phyloP scores from a whole-genome alignment of 306 rosid genomes.

The Acmispon strigosus region DNA sequence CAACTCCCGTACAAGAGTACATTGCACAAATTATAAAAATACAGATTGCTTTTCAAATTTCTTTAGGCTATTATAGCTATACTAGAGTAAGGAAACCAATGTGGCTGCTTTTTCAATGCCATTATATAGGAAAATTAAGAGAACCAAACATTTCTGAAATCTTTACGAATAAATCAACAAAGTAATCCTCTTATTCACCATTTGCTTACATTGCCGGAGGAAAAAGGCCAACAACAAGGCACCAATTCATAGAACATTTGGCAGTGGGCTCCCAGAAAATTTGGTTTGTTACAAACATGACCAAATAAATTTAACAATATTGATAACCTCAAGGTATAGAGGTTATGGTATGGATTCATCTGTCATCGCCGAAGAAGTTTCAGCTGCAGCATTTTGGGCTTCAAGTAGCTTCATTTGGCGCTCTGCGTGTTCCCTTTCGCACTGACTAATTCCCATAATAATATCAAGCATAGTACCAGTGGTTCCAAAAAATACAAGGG shows the following conservation, averaged over 20 bases:
- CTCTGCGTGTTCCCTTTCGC: conserved; percentile 92
- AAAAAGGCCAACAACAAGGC: not conserved
- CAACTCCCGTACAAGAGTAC: too few species aligned
- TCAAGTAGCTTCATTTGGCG: conserved; percentile 77
- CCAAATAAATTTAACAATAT: conserved; percentile 8
- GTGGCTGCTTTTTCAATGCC: not conserved
- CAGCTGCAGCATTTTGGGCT: conserved; percentile 47
- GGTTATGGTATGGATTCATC: conserved; percentile 33
- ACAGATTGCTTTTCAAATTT: too few species aligned
- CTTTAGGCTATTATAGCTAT: too few species aligned
- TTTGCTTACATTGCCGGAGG: not conserved
- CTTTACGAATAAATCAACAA: not conserved
- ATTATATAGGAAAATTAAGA: not conserved
- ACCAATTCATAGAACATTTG: not conserved
- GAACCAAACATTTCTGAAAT: not conserved
- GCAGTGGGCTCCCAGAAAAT: not conserved
- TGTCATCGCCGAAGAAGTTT: conserved; percentile 29
- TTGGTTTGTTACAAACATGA: conserved; percentile 7
- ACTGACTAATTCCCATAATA: conserved; percentile 70
- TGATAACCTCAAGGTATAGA: not conserved
- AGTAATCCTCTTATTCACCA: conserved; percentile 12
- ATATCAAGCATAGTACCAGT: conserved; percentile 96
- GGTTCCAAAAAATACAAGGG: conserved; percentile 92
- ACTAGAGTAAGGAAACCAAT: not conserved
- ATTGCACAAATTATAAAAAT: not conserved